Percentiles rank a stretch among this genome's conserved stretches.
phyloP scores from a whole-genome alignment of 2,329 filamentous ascomycete species.

The Ceratocystis huliohia region DNA sequence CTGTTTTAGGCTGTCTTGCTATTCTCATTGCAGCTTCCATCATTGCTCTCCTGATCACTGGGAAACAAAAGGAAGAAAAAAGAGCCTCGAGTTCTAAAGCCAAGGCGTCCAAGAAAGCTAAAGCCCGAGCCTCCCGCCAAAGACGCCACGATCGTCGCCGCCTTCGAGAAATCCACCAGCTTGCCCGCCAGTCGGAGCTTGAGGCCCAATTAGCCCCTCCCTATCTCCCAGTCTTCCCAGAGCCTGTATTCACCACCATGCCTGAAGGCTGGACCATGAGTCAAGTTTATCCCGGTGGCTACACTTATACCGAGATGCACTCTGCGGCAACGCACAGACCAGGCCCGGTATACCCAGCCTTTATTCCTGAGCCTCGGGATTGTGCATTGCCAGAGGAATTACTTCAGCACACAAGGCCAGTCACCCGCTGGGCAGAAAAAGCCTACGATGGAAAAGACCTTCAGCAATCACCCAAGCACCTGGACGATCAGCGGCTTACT shows the following conservation, averaged over 20 bases:
- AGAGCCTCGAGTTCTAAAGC: background rate
- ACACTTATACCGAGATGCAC: background rate
- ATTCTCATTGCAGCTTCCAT: conserved; percentile 2
- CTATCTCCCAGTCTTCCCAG: background rate
- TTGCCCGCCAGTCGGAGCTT: background rate
- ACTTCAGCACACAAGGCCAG: background rate
- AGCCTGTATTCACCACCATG: background rate
- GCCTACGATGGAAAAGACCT: background rate
- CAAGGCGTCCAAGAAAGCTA: background rate
- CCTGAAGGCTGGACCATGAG: background rate
- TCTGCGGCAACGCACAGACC: background rate
- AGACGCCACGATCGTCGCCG: background rate
- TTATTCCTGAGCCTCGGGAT: background rate
- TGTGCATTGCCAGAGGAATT: background rate
- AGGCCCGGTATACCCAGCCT: background rate
- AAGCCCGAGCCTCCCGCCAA: background rate
- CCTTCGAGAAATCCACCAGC: background rate
- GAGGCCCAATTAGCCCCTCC: background rate
- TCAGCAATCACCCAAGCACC: background rate
- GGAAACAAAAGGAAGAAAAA: background rate
- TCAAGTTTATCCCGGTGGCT: background rate
- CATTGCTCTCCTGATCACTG: background rate
- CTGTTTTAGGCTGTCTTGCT: conserved; percentile 4
- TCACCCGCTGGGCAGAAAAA: background rate
- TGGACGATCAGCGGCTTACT: background rate